phyloP scores from a whole-genome alignment of 2,329 filamentous ascomycete species.

The Chrysosporium keratinophilum region DNA sequence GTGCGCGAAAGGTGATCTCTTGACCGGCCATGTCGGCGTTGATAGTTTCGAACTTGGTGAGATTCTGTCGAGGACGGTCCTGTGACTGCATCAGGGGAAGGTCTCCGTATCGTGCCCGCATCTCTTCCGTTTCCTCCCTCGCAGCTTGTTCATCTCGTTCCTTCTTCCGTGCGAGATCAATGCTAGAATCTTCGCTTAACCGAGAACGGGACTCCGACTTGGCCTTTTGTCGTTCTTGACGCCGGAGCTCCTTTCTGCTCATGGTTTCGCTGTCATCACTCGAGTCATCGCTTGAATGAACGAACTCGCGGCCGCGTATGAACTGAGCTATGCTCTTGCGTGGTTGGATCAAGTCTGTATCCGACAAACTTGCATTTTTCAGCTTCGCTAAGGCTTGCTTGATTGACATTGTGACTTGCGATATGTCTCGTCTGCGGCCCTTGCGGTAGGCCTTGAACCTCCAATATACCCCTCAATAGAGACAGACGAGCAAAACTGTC shows the following conservation, averaged over 20 bases:
- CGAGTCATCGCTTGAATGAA: slow-evolving; percentile 37
- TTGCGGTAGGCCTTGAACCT: background rate
- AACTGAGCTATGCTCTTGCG: slow-evolving; percentile 35
- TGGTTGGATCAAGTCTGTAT: slow-evolving; percentile 25
- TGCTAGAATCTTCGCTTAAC: slow-evolving; percentile 32
- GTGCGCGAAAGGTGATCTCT: slow-evolving; percentile 56
- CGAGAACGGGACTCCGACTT: slow-evolving; percentile 26
- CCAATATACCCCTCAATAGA: background rate
- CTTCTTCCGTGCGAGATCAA: slow-evolving; percentile 26
- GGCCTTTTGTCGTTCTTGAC: slow-evolving; percentile 31
- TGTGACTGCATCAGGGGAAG: slow-evolving; percentile 50
- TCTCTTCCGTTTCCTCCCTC: slow-evolving; percentile 48
- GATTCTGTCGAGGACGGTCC: slow-evolving; percentile 39
- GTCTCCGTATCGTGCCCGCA: slow-evolving; percentile 49
- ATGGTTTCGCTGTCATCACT: slow-evolving; percentile 25
- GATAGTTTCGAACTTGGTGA: slow-evolving; percentile 44
- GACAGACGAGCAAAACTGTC: too few relatives aligned
- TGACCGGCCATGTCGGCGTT: slow-evolving; percentile 46
- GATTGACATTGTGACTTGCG: slow-evolving; percentile 37
- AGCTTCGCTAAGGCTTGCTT: slow-evolving; percentile 37
- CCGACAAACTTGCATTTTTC: slow-evolving; percentile 21
- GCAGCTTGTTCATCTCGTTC: slow-evolving; percentile 38
- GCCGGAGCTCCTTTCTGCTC: slow-evolving; percentile 40
- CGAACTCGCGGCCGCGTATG: slow-evolving; percentile 33
- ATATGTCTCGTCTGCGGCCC: background rate